Base-by-base conservation (phyloP, 768 basidiomycete genomes). In the Pleurotus giganteus region DNA sequence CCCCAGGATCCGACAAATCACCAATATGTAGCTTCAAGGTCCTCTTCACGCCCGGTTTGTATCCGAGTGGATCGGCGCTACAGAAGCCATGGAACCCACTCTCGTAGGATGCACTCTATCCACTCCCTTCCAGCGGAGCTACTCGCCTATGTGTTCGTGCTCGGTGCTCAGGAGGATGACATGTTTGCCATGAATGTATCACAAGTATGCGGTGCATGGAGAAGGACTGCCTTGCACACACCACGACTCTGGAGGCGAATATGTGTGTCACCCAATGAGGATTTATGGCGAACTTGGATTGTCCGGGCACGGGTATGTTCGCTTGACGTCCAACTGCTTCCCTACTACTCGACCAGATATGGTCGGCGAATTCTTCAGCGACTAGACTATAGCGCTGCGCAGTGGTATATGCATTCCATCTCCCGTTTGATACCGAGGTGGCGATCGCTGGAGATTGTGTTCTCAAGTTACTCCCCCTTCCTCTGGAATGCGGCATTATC, bases 401-500 rank as follows among this genome's bases (percentile, higher is more conserved):
- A 86, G 59, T 74, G 81, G 70, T 81, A 82, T 60, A 82, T 88
- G 77, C 79, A 84, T 61, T 62, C 82, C 47, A 79, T 81, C 68
- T 56, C 69, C 15, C 78, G 81, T 3, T 71, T 80, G 60, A 70
- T 86, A 47, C 70, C 70, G 49, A 77, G 78, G 42, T 83, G 83
- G 77, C 81, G 86, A 46, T 87, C 86, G 11, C 74, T 90, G 13
- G 72, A 81, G 50, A 76, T 89, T 43, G 68, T 67, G 15, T 84
- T 89, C 65, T 57, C 70, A 32, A 71, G 76, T 13, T 82, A 83
- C 53, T 73, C 79, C 2, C 86, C 86, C 1, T 83, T 80, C 64
- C 71, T 89, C n/a, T 86, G 83, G 82, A 85, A 84, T 49, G 81
- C 84, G 11, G 77, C 84, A 19, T 73, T 89, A 36, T 82, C 83